Percentiles rank a stretch among this genome's conserved stretches.
These are phyloP conservation scores for Fagopyrum esculentum DNA, from an alignment of 148 eudicot genomes.

Conservation along the genomic window DNA sequence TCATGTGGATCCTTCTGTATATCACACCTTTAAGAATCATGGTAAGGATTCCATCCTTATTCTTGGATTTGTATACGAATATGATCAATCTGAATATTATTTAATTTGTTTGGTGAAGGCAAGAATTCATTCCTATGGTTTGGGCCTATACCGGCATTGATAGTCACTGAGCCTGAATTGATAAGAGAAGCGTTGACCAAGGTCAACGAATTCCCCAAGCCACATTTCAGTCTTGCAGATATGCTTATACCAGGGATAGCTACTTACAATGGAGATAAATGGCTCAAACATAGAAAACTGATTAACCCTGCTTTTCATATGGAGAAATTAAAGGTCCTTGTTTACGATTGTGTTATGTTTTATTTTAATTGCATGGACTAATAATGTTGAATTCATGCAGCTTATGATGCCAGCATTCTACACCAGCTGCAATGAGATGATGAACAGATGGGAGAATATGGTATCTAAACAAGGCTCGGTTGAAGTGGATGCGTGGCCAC, in stretches of 20 bases:
- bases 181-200: constrained; percentile 21
- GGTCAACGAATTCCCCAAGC: constrained; percentile 13
- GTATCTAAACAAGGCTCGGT: constrained; percentile 16
- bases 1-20: neutral
- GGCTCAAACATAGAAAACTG: neutral
- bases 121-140: constrained; percentile 25
- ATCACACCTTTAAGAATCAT: neutral
- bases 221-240: constrained; percentile 3
- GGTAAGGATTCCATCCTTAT: neutral
- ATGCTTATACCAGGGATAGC: constrained; percentile 19
- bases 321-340: neutral
- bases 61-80: no score
- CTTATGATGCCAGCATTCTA: constrained; percentile 6
- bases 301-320: neutral
- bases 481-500: constrained; percentile 29
- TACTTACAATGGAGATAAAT: constrained; percentile 16
- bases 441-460: constrained; percentile 22
- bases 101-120: constrained; percentile 15
- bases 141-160: constrained; percentile 22
- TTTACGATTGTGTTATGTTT: neutral
- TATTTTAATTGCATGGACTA: neutral
- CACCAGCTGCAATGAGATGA: neutral
- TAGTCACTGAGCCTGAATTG: constrained; percentile 20
- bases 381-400: neutral
- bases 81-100: neutral